Conservation (phyloP, 164 flowering plant genomes). For the Chimonanthus praecox region DNA sequence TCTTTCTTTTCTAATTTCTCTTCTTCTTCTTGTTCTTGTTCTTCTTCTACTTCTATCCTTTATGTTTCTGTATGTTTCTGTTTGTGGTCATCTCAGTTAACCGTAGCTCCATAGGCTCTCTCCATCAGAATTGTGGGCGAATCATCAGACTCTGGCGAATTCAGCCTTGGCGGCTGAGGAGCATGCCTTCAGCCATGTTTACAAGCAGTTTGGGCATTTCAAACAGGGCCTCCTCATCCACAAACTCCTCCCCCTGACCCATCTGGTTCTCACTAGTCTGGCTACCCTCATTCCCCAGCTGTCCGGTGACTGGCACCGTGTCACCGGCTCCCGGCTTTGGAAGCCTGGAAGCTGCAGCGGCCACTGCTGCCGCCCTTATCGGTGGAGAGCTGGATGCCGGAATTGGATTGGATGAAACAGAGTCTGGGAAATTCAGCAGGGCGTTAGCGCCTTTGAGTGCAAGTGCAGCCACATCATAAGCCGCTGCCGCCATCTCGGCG, state of each 20-base stretch:
- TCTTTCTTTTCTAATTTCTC: not conserved
- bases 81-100: not conserved
- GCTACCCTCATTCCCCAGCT: not conserved
- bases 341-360: slow-evolving; percentile 37
- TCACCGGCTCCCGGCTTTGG: not conserved
- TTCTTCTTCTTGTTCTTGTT: not conserved
- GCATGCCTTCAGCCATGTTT: slow-evolving; percentile 64
- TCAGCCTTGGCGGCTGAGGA: slow-evolving; percentile 45
- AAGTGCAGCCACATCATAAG: slow-evolving; percentile 72
- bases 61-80: not conserved
- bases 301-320: not conserved
- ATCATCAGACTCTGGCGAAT: slow-evolving; percentile 19
- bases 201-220: slow-evolving; percentile 47
- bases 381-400: slow-evolving; percentile 36
- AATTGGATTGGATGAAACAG: slow-evolving; percentile 22
- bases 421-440: slow-evolving; percentile 53
- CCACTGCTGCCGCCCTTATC: slow-evolving; percentile 52
- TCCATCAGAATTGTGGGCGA: slow-evolving; percentile 30
- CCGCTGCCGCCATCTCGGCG: slow-evolving; percentile 84
- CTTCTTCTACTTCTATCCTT: not conserved
- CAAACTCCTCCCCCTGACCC: slow-evolving; percentile 20
- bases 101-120: slow-evolving; percentile 37
- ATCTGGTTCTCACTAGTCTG: not conserved
- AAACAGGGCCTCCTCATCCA: slow-evolving; percentile 46
- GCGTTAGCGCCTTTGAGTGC: slow-evolving; percentile 52